These are phyloP conservation scores for Solanum medicagineum DNA, from an alignment of 257 asterid genomes.

Conservation along the genomic window DNA sequence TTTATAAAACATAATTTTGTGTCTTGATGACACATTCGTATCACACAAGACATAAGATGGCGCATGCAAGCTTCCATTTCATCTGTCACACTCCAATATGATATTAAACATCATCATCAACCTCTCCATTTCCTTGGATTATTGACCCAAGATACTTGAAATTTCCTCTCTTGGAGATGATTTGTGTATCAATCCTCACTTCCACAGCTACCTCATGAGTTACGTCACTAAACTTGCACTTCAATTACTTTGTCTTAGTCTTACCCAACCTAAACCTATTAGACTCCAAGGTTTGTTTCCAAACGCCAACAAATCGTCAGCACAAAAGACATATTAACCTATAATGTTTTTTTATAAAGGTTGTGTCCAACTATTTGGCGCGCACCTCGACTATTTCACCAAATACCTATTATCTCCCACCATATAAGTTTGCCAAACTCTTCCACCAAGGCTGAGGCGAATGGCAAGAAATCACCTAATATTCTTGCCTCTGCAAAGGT, in stretches of 20 bases:
- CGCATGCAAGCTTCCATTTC: not conserved
- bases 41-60: not conserved
- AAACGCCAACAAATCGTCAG: not conserved
- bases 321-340: not conserved
- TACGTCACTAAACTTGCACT: not conserved
- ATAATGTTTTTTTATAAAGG: not conserved
- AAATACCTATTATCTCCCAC: not conserved
- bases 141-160: not conserved
- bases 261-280: not conserved
- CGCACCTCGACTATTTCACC: not conserved
- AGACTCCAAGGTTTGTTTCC: not conserved
- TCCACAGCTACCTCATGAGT: not conserved
- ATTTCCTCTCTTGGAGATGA: not conserved
- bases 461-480: not conserved
- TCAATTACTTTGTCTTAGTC: not conserved
- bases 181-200: not conserved
- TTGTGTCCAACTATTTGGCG: not conserved
- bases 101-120: not conserved
- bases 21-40: not conserved
- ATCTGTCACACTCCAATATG: not conserved
- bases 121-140: not conserved
- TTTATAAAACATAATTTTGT: not conserved
- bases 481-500: not conserved
- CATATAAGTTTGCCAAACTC: not conserved
- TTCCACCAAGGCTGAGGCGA: not conserved